Evolutionary conservation across 1,284 basidiomycete genomes (phyloP).

Genomic region (Taiwanofungus camphoratus): DNA sequence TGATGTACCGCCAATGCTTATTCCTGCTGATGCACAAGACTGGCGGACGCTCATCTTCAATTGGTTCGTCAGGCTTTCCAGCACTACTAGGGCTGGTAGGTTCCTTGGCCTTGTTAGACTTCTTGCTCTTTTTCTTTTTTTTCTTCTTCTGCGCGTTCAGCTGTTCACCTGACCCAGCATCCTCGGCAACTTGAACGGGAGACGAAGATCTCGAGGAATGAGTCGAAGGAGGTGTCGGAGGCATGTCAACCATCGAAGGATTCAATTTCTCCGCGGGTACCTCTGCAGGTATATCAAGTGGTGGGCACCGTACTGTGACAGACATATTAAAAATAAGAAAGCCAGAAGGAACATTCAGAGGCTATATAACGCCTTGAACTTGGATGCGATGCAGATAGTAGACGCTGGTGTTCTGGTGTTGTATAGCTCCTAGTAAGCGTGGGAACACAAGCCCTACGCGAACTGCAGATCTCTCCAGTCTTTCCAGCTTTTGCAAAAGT

Average conservation of each 20-base stretch:
- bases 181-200: conserved; percentile 10
- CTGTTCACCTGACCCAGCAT: conserved; percentile 5
- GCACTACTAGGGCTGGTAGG: conserved; percentile 16
- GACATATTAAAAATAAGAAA: too few relatives aligned
- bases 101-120: conserved; percentile 43
- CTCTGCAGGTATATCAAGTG: too few relatives aligned
- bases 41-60: conserved; percentile 42
- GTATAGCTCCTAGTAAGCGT: too few relatives aligned
- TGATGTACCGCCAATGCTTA: conserved; percentile 85
- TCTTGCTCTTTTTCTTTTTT: conserved; percentile 67
- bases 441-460: too few relatives aligned
- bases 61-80: conserved; percentile 25
- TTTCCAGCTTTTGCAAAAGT: too few relatives aligned
- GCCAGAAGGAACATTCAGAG: too few relatives aligned
- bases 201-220: conserved; percentile 23
- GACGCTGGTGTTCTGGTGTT: too few relatives aligned
- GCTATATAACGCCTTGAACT: too few relatives aligned
- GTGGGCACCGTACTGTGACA: too few relatives aligned
- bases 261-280: too few relatives aligned
- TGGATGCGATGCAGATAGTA: too few relatives aligned
- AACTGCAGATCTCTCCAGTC: too few relatives aligned
- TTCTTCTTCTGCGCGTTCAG: conserved; percentile 51
- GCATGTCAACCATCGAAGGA: conserved; percentile 11
- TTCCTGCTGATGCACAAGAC: conserved; percentile 78
- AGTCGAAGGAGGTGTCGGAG: conserved; percentile 22